These are phyloP conservation scores for Oryza glumipatula DNA, from an alignment of 176 grass and related monocot species.

Conservation along the genomic window DNA sequence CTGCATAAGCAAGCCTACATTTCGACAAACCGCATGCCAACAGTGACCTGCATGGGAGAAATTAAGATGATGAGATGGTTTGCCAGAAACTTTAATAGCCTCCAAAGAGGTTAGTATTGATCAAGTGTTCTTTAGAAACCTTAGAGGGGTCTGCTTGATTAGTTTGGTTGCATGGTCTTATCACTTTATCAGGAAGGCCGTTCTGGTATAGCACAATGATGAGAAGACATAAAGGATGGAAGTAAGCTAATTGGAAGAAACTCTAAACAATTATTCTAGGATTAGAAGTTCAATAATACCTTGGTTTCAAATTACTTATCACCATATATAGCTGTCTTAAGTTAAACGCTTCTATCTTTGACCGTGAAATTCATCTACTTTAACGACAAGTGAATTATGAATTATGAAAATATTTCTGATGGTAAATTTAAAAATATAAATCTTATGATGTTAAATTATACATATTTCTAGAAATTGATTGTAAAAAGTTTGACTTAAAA, in stretches of 20 bases:
- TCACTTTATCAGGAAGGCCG: not conserved
- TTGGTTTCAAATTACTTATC: too few species aligned
- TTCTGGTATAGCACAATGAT: not conserved
- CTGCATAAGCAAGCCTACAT: not conserved
- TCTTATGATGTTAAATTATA: too few species aligned
- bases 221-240: not conserved
- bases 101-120: not conserved
- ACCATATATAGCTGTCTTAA: too few species aligned
- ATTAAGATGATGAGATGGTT: not conserved
- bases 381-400: too few species aligned
- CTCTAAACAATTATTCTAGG: too few species aligned
- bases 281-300: too few species aligned
- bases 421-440: too few species aligned
- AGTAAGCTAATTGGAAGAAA: not conserved
- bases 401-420: too few species aligned
- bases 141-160: not conserved
- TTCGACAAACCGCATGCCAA: not conserved
- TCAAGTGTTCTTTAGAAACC: not conserved
- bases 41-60: not conserved
- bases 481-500: too few species aligned
- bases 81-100: slow-evolving; percentile 10
- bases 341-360: too few species aligned
- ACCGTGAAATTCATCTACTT: too few species aligned
- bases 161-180: not conserved
- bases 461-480: too few species aligned